These are phyloP conservation scores for Pseudocercospora musae DNA, from an alignment of 2,329 filamentous ascomycete genomes.

Conservation along the genomic window DNA sequence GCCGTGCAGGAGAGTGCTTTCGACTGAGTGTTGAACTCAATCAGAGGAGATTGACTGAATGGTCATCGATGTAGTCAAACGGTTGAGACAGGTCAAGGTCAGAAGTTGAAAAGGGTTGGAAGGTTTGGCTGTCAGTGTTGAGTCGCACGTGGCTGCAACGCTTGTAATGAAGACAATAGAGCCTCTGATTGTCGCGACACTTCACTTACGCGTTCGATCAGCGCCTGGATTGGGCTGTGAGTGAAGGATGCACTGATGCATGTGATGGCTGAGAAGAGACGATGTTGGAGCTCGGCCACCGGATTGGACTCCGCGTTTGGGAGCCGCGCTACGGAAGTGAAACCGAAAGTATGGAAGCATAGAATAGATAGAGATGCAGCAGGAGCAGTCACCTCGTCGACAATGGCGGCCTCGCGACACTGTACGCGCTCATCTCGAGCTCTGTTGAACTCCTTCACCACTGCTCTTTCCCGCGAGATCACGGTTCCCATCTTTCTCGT, in stretches of 20 bases:
- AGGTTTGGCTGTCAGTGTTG: neutral
- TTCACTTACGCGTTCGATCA: neutral
- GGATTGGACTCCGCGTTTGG: neutral
- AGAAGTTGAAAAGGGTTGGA: neutral
- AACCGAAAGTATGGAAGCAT: constrained; percentile 54
- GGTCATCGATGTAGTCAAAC: neutral
- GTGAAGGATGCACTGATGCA: neutral
- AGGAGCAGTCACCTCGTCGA: constrained; percentile 3
- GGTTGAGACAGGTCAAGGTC: neutral
- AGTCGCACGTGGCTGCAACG: neutral
- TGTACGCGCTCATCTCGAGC: constrained; percentile 27
- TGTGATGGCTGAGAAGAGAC: neutral
- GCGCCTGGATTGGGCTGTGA: neutral
- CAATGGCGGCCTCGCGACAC: constrained; percentile 25
- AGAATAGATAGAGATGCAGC: constrained; percentile 23
- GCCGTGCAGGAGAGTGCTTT: neutral
- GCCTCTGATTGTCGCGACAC: neutral
- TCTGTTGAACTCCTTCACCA: constrained; percentile 15
- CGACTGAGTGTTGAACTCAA: constrained; percentile 1
- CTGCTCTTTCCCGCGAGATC: constrained; percentile 12
- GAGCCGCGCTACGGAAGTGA: constrained; percentile 15
- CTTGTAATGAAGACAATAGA: neutral
- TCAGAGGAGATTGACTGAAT: neutral
- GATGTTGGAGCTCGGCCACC: neutral
- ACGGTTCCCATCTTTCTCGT: constrained; percentile 66